A percentile compares a stretch with the other conserved stretches of the same genome.
phyloP scores from a whole-genome alignment of 306 rosid genomes.

The Rubus parviflorus region DNA sequence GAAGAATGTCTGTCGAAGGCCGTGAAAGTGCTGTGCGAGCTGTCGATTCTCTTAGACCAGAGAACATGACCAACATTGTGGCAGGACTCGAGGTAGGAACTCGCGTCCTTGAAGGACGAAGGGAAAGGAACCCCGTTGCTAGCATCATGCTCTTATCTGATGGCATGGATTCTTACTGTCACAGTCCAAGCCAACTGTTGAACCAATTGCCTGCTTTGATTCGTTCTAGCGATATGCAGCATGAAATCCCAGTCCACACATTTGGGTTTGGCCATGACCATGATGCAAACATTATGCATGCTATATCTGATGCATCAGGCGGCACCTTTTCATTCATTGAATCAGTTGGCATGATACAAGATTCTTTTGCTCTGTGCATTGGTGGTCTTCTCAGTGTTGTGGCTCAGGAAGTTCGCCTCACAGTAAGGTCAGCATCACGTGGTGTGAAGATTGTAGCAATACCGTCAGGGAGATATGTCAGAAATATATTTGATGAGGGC shows the following conservation, averaged over 20 bases:
- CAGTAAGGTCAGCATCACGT: conserved; percentile 20
- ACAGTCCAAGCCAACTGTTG: not conserved
- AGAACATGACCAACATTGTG: conserved; percentile 22
- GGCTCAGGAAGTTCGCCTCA: conserved; percentile 38
- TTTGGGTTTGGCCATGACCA: conserved; percentile 36
- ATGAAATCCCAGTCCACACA: conserved; percentile 30
- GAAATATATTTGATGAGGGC: conserved; percentile 21
- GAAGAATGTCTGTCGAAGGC: conserved; percentile 28
- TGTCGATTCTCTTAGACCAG: not conserved
- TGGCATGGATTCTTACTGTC: conserved; percentile 20
- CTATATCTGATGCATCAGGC: conserved; percentile 25
- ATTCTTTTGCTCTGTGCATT: conserved; percentile 36
- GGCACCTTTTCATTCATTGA: conserved; percentile 26
- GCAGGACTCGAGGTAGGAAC: conserved; percentile 29
- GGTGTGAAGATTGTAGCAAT: conserved; percentile 16
- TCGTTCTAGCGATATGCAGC: not conserved
- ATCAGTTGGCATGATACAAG: conserved; percentile 19
- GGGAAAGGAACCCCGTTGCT: conserved; percentile 25
- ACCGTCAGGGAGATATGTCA: conserved; percentile 13
- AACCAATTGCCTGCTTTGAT: conserved; percentile 6
- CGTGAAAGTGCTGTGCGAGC: not conserved
- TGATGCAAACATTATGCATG: conserved; percentile 10
- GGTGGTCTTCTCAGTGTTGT: conserved; percentile 40
- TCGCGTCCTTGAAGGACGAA: conserved; percentile 34
- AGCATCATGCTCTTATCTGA: conserved; percentile 41